Percentiles rank a stretch among this genome's conserved stretches.
These are phyloP conservation scores for Rhizopus microsporus DNA, from an alignment of 371 early-diverging fungal species.

Conservation along the genomic window DNA sequence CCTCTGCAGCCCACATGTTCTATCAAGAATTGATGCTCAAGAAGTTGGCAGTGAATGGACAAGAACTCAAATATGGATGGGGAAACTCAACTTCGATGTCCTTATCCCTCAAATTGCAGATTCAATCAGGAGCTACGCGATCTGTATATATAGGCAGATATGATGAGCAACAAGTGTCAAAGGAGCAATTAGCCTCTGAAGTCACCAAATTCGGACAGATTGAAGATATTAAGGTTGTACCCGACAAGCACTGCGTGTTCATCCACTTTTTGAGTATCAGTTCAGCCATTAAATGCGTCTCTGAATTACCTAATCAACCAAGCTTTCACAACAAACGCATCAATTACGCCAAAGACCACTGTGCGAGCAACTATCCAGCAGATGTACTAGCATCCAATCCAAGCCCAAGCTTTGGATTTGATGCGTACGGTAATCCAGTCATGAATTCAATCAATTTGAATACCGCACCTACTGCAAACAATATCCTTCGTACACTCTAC, in stretches of 20 bases:
- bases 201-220: slow-evolving; percentile 62
- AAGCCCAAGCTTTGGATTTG: slow-evolving; percentile 3
- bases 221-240: slow-evolving; percentile 68
- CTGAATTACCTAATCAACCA: slow-evolving; percentile 44
- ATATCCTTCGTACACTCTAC: slow-evolving; percentile 60
- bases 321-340: slow-evolving; percentile 56
- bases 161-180: slow-evolving; percentile 50
- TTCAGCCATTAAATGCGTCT: slow-evolving; percentile 68
- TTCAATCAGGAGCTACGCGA: slow-evolving; percentile 67
- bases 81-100: slow-evolving; percentile 65
- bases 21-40: slow-evolving; percentile 46
- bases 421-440: background rate
- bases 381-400: slow-evolving; percentile 3
- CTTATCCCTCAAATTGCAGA: slow-evolving; percentile 44
- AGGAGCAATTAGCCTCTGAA: slow-evolving; percentile 51
- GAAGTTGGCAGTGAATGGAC: slow-evolving; percentile 39
- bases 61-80: slow-evolving; percentile 72
- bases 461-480: background rate
- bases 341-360: slow-evolving; percentile 79
- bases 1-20: slow-evolving; percentile 58
- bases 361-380: slow-evolving; percentile 36
- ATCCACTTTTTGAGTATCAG: slow-evolving; percentile 70
- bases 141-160: slow-evolving; percentile 73
- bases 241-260: slow-evolving; percentile 73
- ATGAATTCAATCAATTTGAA: slow-evolving; percentile 2